Base-by-base conservation (phyloP, 2,329 filamentous ascomycete species). In the Exophiala bonariae region DNA sequence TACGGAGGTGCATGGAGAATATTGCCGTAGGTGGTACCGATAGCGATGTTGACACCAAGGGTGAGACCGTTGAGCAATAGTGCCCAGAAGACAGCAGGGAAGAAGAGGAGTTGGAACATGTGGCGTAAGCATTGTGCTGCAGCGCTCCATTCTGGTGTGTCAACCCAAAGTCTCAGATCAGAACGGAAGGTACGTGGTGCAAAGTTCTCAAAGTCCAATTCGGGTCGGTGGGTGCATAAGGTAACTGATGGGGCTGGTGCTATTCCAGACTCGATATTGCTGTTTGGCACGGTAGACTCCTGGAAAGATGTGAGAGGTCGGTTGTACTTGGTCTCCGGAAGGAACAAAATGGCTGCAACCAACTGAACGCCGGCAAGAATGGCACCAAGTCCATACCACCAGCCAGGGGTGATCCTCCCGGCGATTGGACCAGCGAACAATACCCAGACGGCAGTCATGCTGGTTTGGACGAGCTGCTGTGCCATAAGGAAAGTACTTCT, bases 71-170 rank as follows among this genome's bases (percentile, higher is more conserved):
- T 72, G 2, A 73, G 47, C 5, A 61, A 59, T 11, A 73, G 55
- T 2, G 67, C 66, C 68, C 68, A 74, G 23, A 72, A 56, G 13
- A 73, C 66, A 23, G 71, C 69, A 14, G 70, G 71, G 44, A 72
- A 74, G 14, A 66, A 55, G 3, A 69, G 54, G 2, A 66, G 56
- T 30, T 66, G 54, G 7, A 59, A 59, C 5, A 64, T 64, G 57
- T 68, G 61, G 54, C 61, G 13, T 43, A 58, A 34, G 55, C 44
- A 20, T 54, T 45, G 32, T 56, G 49, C 32, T 43, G 52, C 51
- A 42, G 62, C 58, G 2, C 44, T 46, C 70, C 70, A 73, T 23
- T 74, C 70, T 1, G 66, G 61, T 10, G 61, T 61, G 14, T 65
- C 67, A 30, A 68, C 56, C 52, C 71, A 71, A 0, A 75, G 46